These are phyloP conservation scores for Vitis rotundifolia DNA, from an alignment of 164 flowering plant species.

Conservation along the genomic window DNA sequence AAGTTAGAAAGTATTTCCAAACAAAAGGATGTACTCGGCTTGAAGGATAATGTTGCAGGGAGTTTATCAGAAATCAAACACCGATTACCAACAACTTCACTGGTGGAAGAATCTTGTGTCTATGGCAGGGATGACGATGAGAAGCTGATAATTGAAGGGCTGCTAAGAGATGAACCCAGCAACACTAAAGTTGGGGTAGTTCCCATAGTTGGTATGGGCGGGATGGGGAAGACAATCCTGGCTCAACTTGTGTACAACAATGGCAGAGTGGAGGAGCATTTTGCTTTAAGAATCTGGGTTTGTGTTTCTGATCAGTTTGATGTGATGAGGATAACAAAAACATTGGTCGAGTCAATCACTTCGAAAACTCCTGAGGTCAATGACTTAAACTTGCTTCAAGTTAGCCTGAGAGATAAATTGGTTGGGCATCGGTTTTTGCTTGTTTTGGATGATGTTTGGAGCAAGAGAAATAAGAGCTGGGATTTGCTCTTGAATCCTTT, in stretches of 20 bases:
- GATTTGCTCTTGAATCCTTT: not conserved
- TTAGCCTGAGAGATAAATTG: not conserved
- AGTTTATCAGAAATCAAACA: not conserved
- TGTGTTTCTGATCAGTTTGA: slow-evolving; percentile 16
- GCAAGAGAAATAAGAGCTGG: slow-evolving; percentile 9
- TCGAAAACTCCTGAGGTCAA: not conserved
- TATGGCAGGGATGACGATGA: slow-evolving; percentile 10
- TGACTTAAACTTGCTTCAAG: slow-evolving; percentile 14
- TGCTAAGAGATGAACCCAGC: not conserved
- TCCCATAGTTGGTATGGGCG: slow-evolving; percentile 18
- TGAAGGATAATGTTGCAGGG: slow-evolving; percentile 5
- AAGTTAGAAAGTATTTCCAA: slow-evolving; percentile 13
- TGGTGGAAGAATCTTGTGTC: slow-evolving; percentile 7
- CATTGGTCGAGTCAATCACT: slow-evolving; percentile 8
- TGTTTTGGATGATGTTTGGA: slow-evolving; percentile 21
- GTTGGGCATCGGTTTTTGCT: slow-evolving; percentile 10
- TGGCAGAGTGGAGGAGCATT: not conserved
- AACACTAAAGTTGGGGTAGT: slow-evolving; percentile 1
- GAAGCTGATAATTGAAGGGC: not conserved
- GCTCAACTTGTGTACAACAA: slow-evolving; percentile 18
- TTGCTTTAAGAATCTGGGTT: slow-evolving; percentile 9
- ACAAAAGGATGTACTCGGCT: slow-evolving; percentile 14
- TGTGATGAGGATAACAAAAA: not conserved
- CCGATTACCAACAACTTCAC: slow-evolving; percentile 8
- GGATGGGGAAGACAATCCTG: slow-evolving; percentile 16